Base-by-base conservation (phyloP, 805 yeast genomes). In the Danielia reshetovae region DNA sequence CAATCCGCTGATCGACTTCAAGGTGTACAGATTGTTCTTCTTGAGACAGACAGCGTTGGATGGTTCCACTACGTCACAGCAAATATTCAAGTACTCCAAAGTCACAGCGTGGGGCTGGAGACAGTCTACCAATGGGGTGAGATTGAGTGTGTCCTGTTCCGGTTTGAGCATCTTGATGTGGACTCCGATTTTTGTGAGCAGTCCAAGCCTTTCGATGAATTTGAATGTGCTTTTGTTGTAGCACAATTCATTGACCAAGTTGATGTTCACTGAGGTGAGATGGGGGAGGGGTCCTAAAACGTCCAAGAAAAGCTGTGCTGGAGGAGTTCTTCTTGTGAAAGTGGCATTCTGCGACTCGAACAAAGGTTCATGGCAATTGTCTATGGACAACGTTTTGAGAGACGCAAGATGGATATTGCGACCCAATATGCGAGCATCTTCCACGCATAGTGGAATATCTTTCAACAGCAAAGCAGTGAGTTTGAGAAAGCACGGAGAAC, bases 241-340 rank as follows among this genome's bases (percentile, higher is more conserved):
- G 32, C 48, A 39, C 23, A 43, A 22, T 19, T 43, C 44, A 32
- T 43, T 43, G 16, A 33, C 13, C n/a, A 46, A 19, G 24, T 35
- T 35, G 30, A 43, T 19, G 19, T 34, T 31, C 25, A 44, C 34
- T 5, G 21, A 10, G 5, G 15, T 15, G n/a, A 42, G 26, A 4
- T 29, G 23, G 4, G 32, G 38, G n/a, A 43, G 28, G 22, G 9
- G 9, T 7, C 9, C 22, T 19, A 19, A 19, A 10, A 27, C 19
- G 12, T 39, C 44, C 18, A 44, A 34, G 21, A 46, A 46, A 17
- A 42, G 27, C 10, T 21, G n/a, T 1, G 38, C 21, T 6, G 48
- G 46, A 9, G 42, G 48, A 3, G 34, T 41, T 5, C 48, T 38
- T 19, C 50, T 27, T 10, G 27, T 21, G 11, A 34, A 19, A 15